These are phyloP conservation scores for Zoysia japonica DNA, from an alignment of 176 grass and related monocot genomes.

Conservation along the genomic window DNA sequence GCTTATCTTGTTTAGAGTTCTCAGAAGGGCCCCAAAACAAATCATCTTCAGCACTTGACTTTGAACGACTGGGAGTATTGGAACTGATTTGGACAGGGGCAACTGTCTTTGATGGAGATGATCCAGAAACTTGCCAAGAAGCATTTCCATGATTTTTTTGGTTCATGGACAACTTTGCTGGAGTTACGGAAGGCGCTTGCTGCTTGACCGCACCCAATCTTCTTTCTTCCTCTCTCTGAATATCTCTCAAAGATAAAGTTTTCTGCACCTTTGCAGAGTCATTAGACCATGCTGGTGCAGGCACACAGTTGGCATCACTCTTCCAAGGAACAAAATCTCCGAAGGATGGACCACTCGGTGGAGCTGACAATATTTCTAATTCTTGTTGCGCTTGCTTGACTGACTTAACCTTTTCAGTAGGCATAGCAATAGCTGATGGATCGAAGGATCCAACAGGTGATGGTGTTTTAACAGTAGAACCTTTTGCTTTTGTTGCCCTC, in stretches of 20 bases:
- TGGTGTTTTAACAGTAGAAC: slow-evolving; percentile 51
- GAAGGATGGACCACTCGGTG: slow-evolving; percentile 70
- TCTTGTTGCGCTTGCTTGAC: slow-evolving; percentile 59
- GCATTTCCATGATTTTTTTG: slow-evolving; percentile 59
- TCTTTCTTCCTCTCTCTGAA: slow-evolving; percentile 86
- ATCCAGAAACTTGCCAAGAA: slow-evolving; percentile 76
- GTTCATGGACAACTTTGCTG: slow-evolving; percentile 48
- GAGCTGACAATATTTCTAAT: slow-evolving; percentile 62
- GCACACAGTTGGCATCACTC: slow-evolving; percentile 57
- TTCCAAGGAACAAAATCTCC: slow-evolving; percentile 97
- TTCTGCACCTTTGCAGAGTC: slow-evolving; percentile 73
- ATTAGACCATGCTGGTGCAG: slow-evolving; percentile 82
- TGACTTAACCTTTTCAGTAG: slow-evolving; percentile 57
- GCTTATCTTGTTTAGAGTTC: slow-evolving; percentile 75
- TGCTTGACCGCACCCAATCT: slow-evolving; percentile 54
- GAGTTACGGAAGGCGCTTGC: slow-evolving; percentile 42
- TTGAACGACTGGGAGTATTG: slow-evolving; percentile 56
- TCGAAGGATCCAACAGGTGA: slow-evolving; percentile 55
- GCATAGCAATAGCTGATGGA: slow-evolving; percentile 40
- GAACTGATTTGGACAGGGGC: slow-evolving; percentile 57
- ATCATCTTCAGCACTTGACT: slow-evolving; percentile 86
- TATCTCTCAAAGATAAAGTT: slow-evolving; percentile 78
- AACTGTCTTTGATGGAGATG: slow-evolving; percentile 73
- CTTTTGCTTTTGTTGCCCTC: slow-evolving; percentile 79
- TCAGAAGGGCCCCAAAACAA: slow-evolving; percentile 94